Evolutionary conservation across 148 eudicot species (phyloP).

Genomic region (Cornus suecica): DNA sequence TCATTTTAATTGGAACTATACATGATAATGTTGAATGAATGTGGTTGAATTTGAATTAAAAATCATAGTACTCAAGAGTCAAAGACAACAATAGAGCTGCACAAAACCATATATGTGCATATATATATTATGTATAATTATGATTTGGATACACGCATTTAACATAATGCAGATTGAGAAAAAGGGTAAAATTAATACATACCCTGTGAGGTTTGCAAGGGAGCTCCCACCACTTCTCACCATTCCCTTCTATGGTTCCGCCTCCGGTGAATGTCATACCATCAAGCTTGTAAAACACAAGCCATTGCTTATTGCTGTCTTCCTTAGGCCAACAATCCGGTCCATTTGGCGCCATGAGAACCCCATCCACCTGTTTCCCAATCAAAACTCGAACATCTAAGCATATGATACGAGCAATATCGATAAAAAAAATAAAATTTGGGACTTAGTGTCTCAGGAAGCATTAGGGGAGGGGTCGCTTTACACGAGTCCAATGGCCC

Average conservation of each 20-base stretch:
- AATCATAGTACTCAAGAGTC: too few species aligned
- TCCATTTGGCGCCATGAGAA: constrained; percentile 80
- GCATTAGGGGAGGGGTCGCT: too few species aligned
- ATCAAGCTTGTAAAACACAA: constrained; percentile 74
- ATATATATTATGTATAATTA: too few species aligned
- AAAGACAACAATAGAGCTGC: background rate
- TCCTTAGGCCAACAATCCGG: constrained; percentile 89
- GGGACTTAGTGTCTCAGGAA: too few species aligned
- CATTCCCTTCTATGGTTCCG: constrained; percentile 90
- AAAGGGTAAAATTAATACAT: background rate
- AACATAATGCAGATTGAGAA: background rate
- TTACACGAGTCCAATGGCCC: too few species aligned
- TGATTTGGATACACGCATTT: background rate
- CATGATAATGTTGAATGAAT: background rate
- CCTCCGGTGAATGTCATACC: constrained; percentile 64
- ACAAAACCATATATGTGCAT: too few species aligned
- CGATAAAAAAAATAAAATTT: too few species aligned
- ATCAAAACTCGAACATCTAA: background rate
- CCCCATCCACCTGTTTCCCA: constrained; percentile 61
- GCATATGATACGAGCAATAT: background rate
- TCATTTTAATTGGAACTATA: background rate
- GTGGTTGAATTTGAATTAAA: background rate
- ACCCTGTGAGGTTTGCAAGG: constrained; percentile 98
- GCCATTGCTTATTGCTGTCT: constrained; percentile 87
- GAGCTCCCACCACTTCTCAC: constrained; percentile 93